Conservation (phyloP, 1,284 basidiomycete species). For the Boletellus deceptivus region DNA sequence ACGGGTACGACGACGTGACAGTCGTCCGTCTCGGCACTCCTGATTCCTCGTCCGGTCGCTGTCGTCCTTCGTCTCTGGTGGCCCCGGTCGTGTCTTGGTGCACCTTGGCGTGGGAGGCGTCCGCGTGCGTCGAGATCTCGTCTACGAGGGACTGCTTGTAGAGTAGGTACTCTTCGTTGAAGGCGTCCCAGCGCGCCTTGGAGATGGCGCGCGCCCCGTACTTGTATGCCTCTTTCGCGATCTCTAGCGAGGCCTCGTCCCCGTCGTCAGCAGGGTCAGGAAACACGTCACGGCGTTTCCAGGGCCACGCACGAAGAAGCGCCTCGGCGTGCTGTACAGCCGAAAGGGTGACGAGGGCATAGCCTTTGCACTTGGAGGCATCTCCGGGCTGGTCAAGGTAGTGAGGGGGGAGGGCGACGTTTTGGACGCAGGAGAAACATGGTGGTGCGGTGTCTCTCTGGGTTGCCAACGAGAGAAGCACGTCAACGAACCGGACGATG, state of each 20-base stretch:
- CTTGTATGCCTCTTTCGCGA: conserved; percentile 44
- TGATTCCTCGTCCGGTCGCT: not conserved
- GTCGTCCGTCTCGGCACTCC: conserved; percentile 21
- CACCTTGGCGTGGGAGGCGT: too few species aligned
- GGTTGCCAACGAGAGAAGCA: conserved; percentile 35
- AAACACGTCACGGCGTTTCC: conserved; percentile 37
- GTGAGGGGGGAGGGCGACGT: conserved; percentile 55
- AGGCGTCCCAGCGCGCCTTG: conserved; percentile 57
- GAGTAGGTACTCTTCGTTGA: conserved; percentile 63
- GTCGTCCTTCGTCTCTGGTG: not conserved
- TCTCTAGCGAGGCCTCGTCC: not conserved
- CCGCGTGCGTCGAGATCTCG: conserved; percentile 31
- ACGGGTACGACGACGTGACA: conserved; percentile 49
- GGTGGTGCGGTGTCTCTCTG: not conserved
- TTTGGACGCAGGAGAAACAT: conserved; percentile 41
- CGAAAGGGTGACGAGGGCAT: conserved; percentile 62
- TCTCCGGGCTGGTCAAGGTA: conserved; percentile 55
- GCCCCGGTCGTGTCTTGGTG: too few species aligned
- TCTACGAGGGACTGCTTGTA: conserved; percentile 53
- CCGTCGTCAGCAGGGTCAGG: not conserved
- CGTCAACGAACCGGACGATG: conserved; percentile 45
- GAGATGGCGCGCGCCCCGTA: conserved; percentile 58
- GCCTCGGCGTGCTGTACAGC: conserved; percentile 38
- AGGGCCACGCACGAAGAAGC: conserved; percentile 57
- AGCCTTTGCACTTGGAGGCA: conserved; percentile 62